phyloP scores from a whole-genome alignment of 495 filamentous ascomycete species.

The Neurospora sp. region DNA sequence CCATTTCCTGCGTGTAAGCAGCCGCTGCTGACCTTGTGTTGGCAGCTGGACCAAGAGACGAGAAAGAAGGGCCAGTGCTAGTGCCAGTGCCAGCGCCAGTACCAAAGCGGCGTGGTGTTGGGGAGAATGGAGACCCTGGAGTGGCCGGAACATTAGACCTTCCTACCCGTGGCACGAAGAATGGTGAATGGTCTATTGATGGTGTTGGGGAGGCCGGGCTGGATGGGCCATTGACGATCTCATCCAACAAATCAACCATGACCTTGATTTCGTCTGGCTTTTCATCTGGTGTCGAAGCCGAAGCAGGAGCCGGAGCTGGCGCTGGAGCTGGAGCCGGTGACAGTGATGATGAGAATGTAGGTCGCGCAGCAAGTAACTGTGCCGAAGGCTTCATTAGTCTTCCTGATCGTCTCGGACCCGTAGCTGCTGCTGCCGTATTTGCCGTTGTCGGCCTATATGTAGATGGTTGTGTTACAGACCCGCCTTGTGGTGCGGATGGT shows the following conservation, averaged over 20 bases:
- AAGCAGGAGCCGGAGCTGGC: neutral
- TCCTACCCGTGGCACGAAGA: neutral
- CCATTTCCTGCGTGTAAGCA: slow-evolving; percentile 53
- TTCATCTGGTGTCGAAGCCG: neutral
- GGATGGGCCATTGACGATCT: slow-evolving; percentile 24
- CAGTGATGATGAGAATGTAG: neutral
- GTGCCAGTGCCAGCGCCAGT: neutral
- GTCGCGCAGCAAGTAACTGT: neutral
- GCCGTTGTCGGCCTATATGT: slow-evolving; percentile 9
- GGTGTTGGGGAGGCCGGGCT: slow-evolving; percentile 29
- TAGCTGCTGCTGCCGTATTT: neutral
- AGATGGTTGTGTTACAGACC: slow-evolving; percentile 9
- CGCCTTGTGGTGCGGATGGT: neutral
- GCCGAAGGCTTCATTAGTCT: neutral
- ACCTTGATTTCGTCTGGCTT: slow-evolving; percentile 16
- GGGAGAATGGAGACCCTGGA: neutral
- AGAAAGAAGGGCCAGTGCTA: neutral
- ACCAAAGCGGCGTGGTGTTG: neutral
- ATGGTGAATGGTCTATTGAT: slow-evolving; percentile 14
- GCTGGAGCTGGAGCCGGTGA: neutral
- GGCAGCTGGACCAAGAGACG: neutral
- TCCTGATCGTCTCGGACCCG: neutral
- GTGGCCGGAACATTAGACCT: neutral
- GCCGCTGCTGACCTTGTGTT: neutral
- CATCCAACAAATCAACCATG: slow-evolving; percentile 33